These are phyloP conservation scores for Rhytidhysteron rufulum DNA, from an alignment of 2,329 filamentous ascomycete species.

Conservation along the genomic window DNA sequence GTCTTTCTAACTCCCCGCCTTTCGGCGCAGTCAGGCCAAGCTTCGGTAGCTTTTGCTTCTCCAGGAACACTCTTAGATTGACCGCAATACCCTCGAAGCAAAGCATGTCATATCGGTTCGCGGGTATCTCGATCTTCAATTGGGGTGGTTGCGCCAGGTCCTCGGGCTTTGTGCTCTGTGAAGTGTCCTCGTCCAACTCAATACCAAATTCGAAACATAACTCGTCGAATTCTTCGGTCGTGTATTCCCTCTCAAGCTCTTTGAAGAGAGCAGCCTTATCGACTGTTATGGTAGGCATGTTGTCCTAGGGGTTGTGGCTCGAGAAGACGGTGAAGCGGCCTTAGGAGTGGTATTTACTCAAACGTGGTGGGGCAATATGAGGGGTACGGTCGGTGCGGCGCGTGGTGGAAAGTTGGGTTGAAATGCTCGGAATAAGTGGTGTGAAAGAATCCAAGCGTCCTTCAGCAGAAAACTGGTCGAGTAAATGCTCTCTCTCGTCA, in stretches of 20 bases:
- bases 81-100: conserved; percentile 96
- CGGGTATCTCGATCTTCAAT: conserved; percentile 96
- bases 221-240: conserved; percentile 92
- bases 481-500: neutral
- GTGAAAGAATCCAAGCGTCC: too few species aligned
- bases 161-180: conserved; percentile 29
- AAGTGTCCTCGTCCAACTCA: conserved; percentile 84
- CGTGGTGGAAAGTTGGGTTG: neutral
- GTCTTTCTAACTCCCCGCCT: conserved; percentile 70
- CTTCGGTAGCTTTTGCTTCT: conserved; percentile 69
- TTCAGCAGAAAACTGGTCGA: too few species aligned
- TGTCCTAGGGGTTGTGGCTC: conserved; percentile 27
- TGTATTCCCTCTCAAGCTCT: conserved; percentile 85
- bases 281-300: conserved; percentile 94
- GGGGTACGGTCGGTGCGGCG: conserved; percentile 4
- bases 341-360: conserved; percentile 2
- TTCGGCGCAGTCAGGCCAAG: conserved; percentile 72
- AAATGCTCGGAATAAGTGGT: neutral
- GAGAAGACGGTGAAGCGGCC: neutral
- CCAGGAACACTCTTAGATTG: conserved; percentile 93
- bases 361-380: conserved; percentile 25
- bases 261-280: conserved; percentile 96
- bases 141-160: conserved; percentile 74
- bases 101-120: conserved; percentile 91
- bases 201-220: conserved; percentile 98